Evolutionary conservation across 2,329 filamentous ascomycete species (phyloP), one percentile per base, ranked within the genome.

Genomic region (Penicillium verrucosum): DNA sequence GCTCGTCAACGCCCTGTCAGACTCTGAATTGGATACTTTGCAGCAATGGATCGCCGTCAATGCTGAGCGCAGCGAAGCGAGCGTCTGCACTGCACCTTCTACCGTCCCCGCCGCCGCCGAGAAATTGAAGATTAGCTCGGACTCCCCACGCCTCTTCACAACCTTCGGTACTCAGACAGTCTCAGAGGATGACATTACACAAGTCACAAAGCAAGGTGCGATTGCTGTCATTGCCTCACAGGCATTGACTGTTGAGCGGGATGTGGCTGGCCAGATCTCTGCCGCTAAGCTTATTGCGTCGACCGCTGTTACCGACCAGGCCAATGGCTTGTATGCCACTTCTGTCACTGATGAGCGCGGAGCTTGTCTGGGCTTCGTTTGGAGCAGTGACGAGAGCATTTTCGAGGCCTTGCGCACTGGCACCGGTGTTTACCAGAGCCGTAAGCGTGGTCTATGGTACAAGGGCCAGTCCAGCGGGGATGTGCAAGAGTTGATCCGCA

Each of bases 381-480:
- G 97, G 80, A 96, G 92, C 75, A 97, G 90, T 70, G 85, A 89
- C 61, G 90, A 95, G 74, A 97, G 93, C 71, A 86, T 99, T 34
- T 81, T 86, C 9, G 93, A 96, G 77, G 93, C 93, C 37, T 73
- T 99, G 59, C 85, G 85, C 68, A 96, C 91, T 8, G 87, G 87
- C 21, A 81, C 83, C 12, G 92, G 94, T 32, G 93, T 97, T 37
- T 99, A 99, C 73, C 92, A 97, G 76, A 97, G 93, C 78, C 84
- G 94, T 51, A 97, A 97, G 80, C 85, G 94, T 43, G 94, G 94
- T 0, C 77, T 99, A 29, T 99, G 94, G 94, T 89, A 96, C 75
- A 99, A 99, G 79, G 94, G 94, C 6, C 90, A 92, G 51, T 94
- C 89, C 9, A 97, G 93, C 52, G 94, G 94, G 14, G 92, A 97